Base-by-base conservation (phyloP, 352 stramenopile genomes). In the Phytopythium vexans region DNA sequence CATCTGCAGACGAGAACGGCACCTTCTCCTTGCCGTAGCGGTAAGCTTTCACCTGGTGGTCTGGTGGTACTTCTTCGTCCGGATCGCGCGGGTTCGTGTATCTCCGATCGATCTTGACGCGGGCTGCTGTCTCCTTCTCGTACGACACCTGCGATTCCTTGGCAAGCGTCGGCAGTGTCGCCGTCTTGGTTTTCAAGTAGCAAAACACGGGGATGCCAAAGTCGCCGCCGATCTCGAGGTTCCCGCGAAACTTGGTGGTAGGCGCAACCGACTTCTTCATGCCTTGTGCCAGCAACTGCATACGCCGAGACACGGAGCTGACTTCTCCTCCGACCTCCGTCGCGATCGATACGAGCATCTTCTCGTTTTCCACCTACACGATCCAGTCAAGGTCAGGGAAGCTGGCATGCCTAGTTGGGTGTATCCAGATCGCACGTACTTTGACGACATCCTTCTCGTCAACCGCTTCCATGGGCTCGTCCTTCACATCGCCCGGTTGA, bases 301-400 rank as follows among this genome's bases (percentile, higher is more conserved):
- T 87, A 4, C 77, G 71, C 54, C 86, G 82, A 36, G 72, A 81
- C 15, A 87, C 81, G 15, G 80, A 88, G 41, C 60, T 65, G 35
- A 93, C 77, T 33, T 91, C 74, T 9, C 83, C 83, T 10, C 60
- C 57, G 4, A 93, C 78, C 65, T 89, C 78, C 3, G 72, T 66
- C 3, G 79, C 83, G 8, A 93, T 88, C 9, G 78, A 90, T 8
- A 90, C 77, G 6, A 93, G 77, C 79, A 91, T 91, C 54, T 93
- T 93, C 54, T 93, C 83, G 48, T 93, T 93, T 56, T 93, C 81
- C 2, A 42, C 36, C 72, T 90, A 39, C 0, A 21, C 21, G 14
- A 38, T 14, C 8, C 1, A 11, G 16, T 40, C 6, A 40, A 36
- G 8, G 11, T 16, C 15, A n/a, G 3, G 36, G 41, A 41, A 4